Base-by-base conservation (phyloP, 441 rosid species). In the Populus hybrid region DNA sequence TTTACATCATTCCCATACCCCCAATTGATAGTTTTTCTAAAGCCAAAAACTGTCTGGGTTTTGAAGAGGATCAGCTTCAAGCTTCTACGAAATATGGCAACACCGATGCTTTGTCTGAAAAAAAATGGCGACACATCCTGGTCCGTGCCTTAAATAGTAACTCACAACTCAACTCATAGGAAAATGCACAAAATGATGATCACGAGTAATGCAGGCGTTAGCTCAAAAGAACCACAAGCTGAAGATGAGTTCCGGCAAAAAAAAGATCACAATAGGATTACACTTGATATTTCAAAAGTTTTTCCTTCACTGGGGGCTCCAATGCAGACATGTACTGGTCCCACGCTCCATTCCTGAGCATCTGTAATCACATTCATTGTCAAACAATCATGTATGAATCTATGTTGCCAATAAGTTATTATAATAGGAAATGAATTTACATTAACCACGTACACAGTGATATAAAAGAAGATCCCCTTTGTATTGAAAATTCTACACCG, bases 291-390 rank as follows among this genome's bases (percentile, higher is more conserved):
- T 92, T 91, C 23, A 88, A 87, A 57, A 97, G 89, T 83, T 86
- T 92, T 81, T 97, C 99, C 87, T 92, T 94, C 81, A 90, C 93
- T 0, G 89, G 90, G 80, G 97, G 89, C 74, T 94, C 97, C 90
- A 97, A 80, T n/a, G 95, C 90, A 73, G 98, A 91, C 86, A 89
- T 88, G 77, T 84, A 97, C 81, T 94, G 92, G 78, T 87, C 97
- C 98, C 98, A 97, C 32, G 92, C 90, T 71, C 89, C 97, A 82
- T 90, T 89, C 67, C 90, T 86, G 65, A 97, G 90, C 97, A 94
- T 89, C 99, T 96, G 93, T 78, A 80, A 38, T 50, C 73, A n/a
- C 53, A 80, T 79, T 24, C 8, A 71, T 66, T 10, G 8, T 23
- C 32, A 76, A 26, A 18, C 38, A 63, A 63, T 12, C 3, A 63